Evolutionary conservation across 352 stramenopile species (phyloP).

Genomic region (Globisporangium acanthophoron): DNA sequence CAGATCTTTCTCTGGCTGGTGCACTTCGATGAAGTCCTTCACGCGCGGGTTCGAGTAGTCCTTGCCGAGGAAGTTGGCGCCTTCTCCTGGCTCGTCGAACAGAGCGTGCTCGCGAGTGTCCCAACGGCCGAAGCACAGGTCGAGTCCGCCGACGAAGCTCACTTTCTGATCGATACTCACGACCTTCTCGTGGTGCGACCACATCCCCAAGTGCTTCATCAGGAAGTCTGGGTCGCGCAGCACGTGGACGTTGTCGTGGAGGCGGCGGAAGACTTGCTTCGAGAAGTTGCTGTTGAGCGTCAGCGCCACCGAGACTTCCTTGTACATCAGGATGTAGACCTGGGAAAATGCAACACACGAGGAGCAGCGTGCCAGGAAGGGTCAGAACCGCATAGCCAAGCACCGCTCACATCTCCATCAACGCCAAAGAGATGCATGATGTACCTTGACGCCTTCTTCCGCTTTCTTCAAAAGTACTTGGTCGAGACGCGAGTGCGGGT

Average conservation of each 20-base stretch:
- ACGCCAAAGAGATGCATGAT: not conserved
- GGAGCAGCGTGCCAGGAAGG: not conserved
- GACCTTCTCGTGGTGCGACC: constrained; percentile 92
- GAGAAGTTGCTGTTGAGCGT: constrained; percentile 83
- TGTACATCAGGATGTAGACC: constrained; percentile 92
- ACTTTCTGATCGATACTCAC: constrained; percentile 86
- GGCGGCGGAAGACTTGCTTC: constrained; percentile 54
- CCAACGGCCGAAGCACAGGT: constrained; percentile 88
- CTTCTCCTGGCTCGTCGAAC: constrained; percentile 51
- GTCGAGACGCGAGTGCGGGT: constrained; percentile 66
- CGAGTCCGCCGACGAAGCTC: constrained; percentile 87
- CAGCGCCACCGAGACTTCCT: constrained; percentile 78
- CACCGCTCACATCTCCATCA: not conserved
- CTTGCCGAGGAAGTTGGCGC: constrained; percentile 70
- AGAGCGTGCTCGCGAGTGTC: constrained; percentile 64
- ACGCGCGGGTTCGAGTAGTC: constrained; percentile 84
- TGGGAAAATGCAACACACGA: constrained; percentile 7
- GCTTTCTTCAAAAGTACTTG: constrained; percentile 62
- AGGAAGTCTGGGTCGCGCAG: constrained; percentile 87
- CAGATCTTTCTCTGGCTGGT: constrained; percentile 67
- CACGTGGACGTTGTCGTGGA: constrained; percentile 83
- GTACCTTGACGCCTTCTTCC: constrained; percentile 63
- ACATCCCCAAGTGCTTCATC: constrained; percentile 85
- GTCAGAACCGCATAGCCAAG: not conserved
- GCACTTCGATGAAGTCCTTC: constrained; percentile 80